Base-by-base conservation (phyloP, 805 yeast genomes). In the Yarrowia hollandica region DNA sequence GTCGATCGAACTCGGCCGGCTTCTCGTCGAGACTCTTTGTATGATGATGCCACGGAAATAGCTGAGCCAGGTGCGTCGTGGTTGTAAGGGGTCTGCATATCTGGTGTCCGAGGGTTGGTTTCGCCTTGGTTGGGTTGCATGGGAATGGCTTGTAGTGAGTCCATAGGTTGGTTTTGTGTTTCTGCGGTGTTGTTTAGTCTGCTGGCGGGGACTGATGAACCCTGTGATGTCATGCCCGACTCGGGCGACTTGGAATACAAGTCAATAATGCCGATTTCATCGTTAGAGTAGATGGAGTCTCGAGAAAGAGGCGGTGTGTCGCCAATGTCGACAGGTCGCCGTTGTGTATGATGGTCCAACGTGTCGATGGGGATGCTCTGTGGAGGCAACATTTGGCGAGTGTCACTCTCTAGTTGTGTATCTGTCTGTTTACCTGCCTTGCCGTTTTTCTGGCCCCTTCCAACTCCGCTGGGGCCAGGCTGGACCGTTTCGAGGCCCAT, bases 1-100 rank as follows among this genome's bases (percentile, higher is more conserved):
- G 44, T 52, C 22, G 58, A 52, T 23, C 58, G 42, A 16, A 52
- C 44, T 25, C 44, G 42, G 12, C 58, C 44, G 5, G 58, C 58
- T 12, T 52, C 44, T 18, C 42, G 44, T 15, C 58, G 58, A 3
- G 44, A 35, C 42, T 52, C 58, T 25, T 52, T 25, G 44, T 52
- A 52, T 18, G 42, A 37, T 10, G 58, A 52, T 6, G 58, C 55
- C 39, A 48, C 39, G 30, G 55, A 48, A 12, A 48, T 5, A 10
- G 55, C 55, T 15, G 55, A 48, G 15, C 55, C 55, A 4, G 55
- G 55, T 9, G 55, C 55, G 16, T 48, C 55, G 30, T 48, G 26
- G 39, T 33, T 33, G 39, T 48, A 48, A n/a, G 55, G 55, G 7
- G 30, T 30, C 25, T 48, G 55, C 39, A 48, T 1, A 16, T 48